Base-by-base conservation (phyloP, 371 early-diverging fungal genomes). In the Lichtheimia corymbifera region DNA sequence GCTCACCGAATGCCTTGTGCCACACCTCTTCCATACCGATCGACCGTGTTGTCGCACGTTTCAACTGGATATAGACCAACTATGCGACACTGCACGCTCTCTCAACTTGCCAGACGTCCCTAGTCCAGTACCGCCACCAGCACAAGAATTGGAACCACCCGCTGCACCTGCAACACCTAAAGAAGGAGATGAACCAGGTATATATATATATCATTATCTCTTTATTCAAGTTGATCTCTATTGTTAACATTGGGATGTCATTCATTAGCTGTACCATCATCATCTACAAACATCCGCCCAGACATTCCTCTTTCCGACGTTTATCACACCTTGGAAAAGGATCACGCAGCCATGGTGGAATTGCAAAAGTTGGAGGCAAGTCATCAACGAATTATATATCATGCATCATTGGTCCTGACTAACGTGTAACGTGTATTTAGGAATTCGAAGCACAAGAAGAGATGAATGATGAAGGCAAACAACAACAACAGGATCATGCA, bases 241-340 rank as follows among this genome's bases (percentile, higher is more conserved):
- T 35, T 9, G 11, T 35, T 35, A 6, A 35, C 35, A 35, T 35
- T 35, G 35, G 35, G 35, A 35, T 9, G 22, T 11, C 9, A 35
- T 9, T 11, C 9, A 35, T 35, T 35, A 35, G 35, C 35, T 35
- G 35, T 35, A 35, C 35, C 35, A 35, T 35, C 35, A 35, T 35
- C 35, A 35, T 9, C 35, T 2, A 35, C 35, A 35, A 6, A 6
- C n/a, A 47, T 47, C 7, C 47, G 45, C 25, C 49, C 42, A n/a
- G 54, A 63, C 28, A 41, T 83, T n/a, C 88, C 90, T 14, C 64
- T 90, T 3, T 82, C 80, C 64, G 89, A 87, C 54, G 72, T 91
- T 42, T 94, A 86, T 67, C 90, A 90, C 64, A 89, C 92, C 5
- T 71, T 93, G 30, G 96, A 96, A 63, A 77, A 87, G 61, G 91